Evolutionary conservation across 345 rosid genomes (phyloP).

Genomic region (rapeseed (Brassica napus)): Da-Ae NC_063452.1:15650001-15650500

Average conservation of each 20-base stretch:
- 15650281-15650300: slow-evolving; percentile 81
- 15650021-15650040: neutral
- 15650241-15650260: neutral
- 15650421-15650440: slow-evolving; percentile 34
- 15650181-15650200: slow-evolving; percentile 97
- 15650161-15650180: slow-evolving; percentile 99
- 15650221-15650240: slow-evolving; percentile 11
- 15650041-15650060: neutral
- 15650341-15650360: slow-evolving; percentile 76
- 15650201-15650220: slow-evolving; percentile 51
- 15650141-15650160: slow-evolving; percentile 99
- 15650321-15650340: slow-evolving; percentile 94
- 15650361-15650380: slow-evolving; percentile 30
- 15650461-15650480: slow-evolving; percentile 98
- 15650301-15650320: slow-evolving; percentile 97
- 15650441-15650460: slow-evolving; percentile 98
- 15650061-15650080: neutral
- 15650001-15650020: slow-evolving; percentile 22
- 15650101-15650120: slow-evolving; percentile 99
- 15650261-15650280: neutral
- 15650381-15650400: neutral
- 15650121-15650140: slow-evolving; percentile 99
- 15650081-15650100: slow-evolving; percentile 69
- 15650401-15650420: neutral
- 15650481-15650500: slow-evolving; percentile 99